Percentiles rank a stretch among this genome's conserved stretches.
Evolutionary conservation across 75 land plant species (phyloP).

Genomic region (Pinus tabuliformis): DNA sequence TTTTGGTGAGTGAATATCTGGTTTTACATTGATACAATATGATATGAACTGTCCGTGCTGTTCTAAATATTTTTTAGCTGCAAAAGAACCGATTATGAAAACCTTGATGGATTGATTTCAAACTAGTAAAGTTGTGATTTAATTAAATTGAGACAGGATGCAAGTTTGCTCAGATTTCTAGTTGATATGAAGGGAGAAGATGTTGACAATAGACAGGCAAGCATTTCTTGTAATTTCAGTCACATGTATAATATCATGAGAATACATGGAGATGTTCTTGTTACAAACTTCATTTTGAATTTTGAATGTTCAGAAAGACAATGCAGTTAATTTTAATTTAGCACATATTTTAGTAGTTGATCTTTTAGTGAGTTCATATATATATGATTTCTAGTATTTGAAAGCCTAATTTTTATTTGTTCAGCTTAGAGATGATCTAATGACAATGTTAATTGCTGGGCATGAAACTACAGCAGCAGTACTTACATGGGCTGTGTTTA

Average conservation of each 20-base stretch:
- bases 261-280: neutral
- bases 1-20: neutral
- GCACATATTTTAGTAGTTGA: neutral
- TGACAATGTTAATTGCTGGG: constrained; percentile 99
- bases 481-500: constrained; percentile 95
- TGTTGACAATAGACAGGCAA: constrained; percentile 86
- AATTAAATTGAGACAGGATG: constrained; percentile 51
- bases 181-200: constrained; percentile 99
- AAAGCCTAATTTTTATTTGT: constrained; percentile 6
- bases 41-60: neutral
- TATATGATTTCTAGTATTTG: neutral
- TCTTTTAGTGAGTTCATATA: neutral
- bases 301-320: neutral
- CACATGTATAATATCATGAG: constrained; percentile 4
- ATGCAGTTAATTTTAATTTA: constrained; percentile 5
- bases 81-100: neutral
- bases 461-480: constrained; percentile 99
- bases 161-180: constrained; percentile 87
- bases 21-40: neutral
- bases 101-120: neutral
- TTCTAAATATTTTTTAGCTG: neutral
- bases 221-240: neutral
- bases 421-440: constrained; percentile 97
- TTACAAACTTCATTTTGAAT: constrained; percentile 5
- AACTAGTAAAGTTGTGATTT: neutral